A percentile compares a stretch with the other conserved stretches of the same genome.
Evolutionary conservation across 2,329 filamentous ascomycete species (phyloP).

Genomic region (Colletotrichum lentis): DNA sequence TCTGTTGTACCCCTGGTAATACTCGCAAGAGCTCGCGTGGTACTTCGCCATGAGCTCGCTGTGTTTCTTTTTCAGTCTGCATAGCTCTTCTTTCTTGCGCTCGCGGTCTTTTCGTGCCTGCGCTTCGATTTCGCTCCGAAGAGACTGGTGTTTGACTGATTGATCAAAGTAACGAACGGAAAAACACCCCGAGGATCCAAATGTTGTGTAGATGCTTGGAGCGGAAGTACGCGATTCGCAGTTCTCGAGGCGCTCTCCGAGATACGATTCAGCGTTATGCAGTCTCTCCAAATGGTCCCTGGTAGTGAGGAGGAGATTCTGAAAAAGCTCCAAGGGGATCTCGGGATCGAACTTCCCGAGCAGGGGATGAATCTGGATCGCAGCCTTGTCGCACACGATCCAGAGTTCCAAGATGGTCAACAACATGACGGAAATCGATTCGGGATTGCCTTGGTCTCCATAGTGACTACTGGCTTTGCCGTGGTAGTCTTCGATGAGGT

Average conservation of each 20-base stretch:
- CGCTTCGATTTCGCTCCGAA: neutral
- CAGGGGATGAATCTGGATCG: slow-evolving; percentile 49
- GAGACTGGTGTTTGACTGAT: slow-evolving; percentile 43
- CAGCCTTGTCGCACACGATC: slow-evolving; percentile 62
- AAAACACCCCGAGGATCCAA: slow-evolving; percentile 52
- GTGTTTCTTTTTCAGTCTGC: slow-evolving; percentile 43
- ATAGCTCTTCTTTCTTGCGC: slow-evolving; percentile 48
- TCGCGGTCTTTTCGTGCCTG: slow-evolving; percentile 44
- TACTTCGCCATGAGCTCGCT: slow-evolving; percentile 41
- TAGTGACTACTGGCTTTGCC: slow-evolving; percentile 46
- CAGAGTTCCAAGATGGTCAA: slow-evolving; percentile 66
- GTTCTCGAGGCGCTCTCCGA: slow-evolving; percentile 46
- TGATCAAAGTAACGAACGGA: slow-evolving; percentile 57
- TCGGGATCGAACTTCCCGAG: slow-evolving; percentile 58
- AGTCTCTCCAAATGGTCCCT: slow-evolving; percentile 57
- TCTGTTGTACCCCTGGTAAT: neutral
- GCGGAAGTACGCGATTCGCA: slow-evolving; percentile 38
- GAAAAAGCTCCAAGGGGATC: slow-evolving; percentile 51
- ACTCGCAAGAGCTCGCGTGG: slow-evolving; percentile 18
- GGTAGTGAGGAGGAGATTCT: slow-evolving; percentile 56
- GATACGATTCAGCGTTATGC: slow-evolving; percentile 55
- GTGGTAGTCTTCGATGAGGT: slow-evolving; percentile 49
- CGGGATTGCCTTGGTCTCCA: slow-evolving; percentile 48
- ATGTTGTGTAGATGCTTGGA: slow-evolving; percentile 48
- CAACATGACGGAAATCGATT: slow-evolving; percentile 61